Evolutionary conservation across 2,329 filamentous ascomycete species (phyloP), one percentile per base, ranked within the genome.

Genomic region (Cadophora malorum): DNA sequence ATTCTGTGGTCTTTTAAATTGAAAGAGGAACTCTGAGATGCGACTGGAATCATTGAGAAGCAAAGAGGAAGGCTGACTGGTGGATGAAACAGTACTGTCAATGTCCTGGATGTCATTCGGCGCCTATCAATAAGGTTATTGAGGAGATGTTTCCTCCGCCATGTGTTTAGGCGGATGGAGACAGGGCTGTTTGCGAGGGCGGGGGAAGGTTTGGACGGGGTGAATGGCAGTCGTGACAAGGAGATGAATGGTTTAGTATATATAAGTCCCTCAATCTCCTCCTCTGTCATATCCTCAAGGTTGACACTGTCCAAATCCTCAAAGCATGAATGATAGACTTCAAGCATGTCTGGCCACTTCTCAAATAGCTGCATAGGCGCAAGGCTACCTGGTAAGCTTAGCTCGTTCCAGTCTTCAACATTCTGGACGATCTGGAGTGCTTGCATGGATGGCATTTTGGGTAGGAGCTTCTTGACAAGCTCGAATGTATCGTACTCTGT

Each of bases 361-460:
- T 66, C 67, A 50, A 64, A 61, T 1, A 69, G 58, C 7, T 65
- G 3, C 28, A 67, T 67, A 1, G 56, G 9, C 28, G 62, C 65
- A 14, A 0, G 19, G 16, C 68, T 65, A 35, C 58, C 53, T 7
- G 50, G 61, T 16, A 63, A 33, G 14, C 28, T 59, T 47, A 64
- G 33, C 4, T 62, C 62, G 49, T 59, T 38, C 14, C 59, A 68
- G 10, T 28, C 45, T 1, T 38, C 58, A 19, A 71, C 21, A 9
- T 67, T 63, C 28, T n/a, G 14, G 14, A 70, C 67, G 6, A 67
- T 5, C 19, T 50, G 38, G 31, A 65, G 45, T 9, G 65, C 64
- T 21, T 65, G 38, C 12, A 70, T n/a, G 9, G 59, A 49, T 19
- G 67, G 61, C 64, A 70, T 68, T 1, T 21, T 21, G 7, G 6